Conservation (phyloP, 208 protist species). For the Crithidia fasciculata region DNA sequence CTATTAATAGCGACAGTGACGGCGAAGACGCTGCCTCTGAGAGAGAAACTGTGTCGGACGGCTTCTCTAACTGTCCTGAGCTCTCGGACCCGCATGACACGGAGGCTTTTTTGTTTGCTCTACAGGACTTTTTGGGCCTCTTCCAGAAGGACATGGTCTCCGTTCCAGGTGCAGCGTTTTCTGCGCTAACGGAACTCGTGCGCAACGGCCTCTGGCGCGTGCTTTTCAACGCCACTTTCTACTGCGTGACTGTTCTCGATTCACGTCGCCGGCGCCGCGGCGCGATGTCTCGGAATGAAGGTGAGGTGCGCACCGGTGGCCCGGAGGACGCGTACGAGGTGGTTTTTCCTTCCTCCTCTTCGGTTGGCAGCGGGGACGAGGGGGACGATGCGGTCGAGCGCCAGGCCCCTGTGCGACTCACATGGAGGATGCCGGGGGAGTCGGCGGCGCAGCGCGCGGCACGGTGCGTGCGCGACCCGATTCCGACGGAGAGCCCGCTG, state of each 20-base stretch:
- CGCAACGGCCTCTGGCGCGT: slow-evolving; percentile 55
- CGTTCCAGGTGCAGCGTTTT: not conserved
- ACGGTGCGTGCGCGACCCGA: slow-evolving; percentile 21
- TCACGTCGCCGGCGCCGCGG: slow-evolving; percentile 18
- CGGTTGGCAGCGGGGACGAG: slow-evolving; percentile 5
- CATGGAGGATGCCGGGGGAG: slow-evolving; percentile 22
- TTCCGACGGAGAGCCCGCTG: slow-evolving; percentile 19
- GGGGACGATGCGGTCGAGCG: slow-evolving; percentile 5
- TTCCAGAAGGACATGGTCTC: not conserved
- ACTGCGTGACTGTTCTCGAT: slow-evolving; percentile 53
- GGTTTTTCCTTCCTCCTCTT: slow-evolving; percentile 22
- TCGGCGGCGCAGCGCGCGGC: slow-evolving; percentile 13
- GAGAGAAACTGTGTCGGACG: not conserved
- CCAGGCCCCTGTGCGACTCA: slow-evolving; percentile 19
- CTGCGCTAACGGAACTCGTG: slow-evolving; percentile 14
- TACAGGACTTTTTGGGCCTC: slow-evolving; percentile 23
- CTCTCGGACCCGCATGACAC: slow-evolving; percentile 18
- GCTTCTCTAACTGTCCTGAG: not conserved
- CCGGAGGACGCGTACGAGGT: slow-evolving; percentile 43
- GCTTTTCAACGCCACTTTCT: slow-evolving; percentile 73
- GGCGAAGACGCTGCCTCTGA: not conserved
- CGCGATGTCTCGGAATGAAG: slow-evolving; percentile 13
- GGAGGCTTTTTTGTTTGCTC: slow-evolving; percentile 19
- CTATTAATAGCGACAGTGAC: not conserved
- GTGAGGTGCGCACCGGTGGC: slow-evolving; percentile 36